Percentiles rank a stretch among this genome's conserved stretches.
phyloP scores from a whole-genome alignment of 2,329 filamentous ascomycete species.

The Alternaria gaisen region DNA sequence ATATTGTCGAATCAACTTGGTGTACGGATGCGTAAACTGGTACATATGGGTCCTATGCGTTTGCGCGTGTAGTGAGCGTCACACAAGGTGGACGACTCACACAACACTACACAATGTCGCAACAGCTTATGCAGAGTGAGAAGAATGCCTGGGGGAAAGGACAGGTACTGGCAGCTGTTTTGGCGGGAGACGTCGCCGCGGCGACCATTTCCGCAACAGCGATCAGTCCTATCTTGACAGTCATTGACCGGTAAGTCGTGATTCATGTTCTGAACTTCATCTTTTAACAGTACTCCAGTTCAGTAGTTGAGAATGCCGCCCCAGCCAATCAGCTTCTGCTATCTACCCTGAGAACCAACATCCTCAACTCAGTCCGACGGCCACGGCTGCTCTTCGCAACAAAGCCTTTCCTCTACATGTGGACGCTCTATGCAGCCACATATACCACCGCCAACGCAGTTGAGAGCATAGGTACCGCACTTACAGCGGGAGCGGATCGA shows the following conservation, averaged over 20 bases:
- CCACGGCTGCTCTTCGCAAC: conserved; percentile 36
- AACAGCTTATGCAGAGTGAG: conserved; percentile 15
- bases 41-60: background rate
- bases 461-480: conserved; percentile 28
- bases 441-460: conserved; percentile 39
- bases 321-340: background rate
- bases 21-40: background rate
- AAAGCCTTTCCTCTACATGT: conserved; percentile 41
- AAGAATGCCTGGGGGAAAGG: conserved; percentile 10
- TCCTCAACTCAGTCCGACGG: conserved; percentile 32
- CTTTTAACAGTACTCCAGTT: background rate
- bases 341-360: conserved; percentile 23
- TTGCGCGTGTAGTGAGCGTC: background rate
- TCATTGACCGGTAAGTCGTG: conserved; percentile 37
- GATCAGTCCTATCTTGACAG: conserved; percentile 36
- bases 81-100: background rate
- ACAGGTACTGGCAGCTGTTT: conserved; percentile 14
- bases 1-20: background rate
- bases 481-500: conserved; percentile 8
- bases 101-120: conserved; percentile 15
- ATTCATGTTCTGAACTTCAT: background rate
- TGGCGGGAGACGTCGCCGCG: conserved; percentile 37
- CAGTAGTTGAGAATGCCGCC: background rate
- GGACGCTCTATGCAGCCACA: conserved; percentile 40
- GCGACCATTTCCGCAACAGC: conserved; percentile 37